These are phyloP conservation scores for Cladosporium cucumerinum DNA, from an alignment of 2,329 filamentous ascomycete genomes.

Conservation along the genomic window DNA sequence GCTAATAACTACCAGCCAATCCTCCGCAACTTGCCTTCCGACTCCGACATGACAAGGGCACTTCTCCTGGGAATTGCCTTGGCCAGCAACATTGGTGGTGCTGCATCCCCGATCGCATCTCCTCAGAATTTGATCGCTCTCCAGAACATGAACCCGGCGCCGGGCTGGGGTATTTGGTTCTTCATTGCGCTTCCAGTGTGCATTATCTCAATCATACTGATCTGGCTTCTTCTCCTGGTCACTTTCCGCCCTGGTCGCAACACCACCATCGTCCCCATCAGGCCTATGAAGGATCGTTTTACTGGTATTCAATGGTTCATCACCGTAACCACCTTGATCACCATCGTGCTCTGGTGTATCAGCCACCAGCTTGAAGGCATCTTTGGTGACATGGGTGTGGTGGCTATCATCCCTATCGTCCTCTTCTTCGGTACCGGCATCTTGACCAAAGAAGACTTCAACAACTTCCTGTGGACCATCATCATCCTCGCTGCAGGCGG, in stretches of 20 bases:
- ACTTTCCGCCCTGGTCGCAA: conserved; percentile 82
- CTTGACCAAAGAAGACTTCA: conserved; percentile 97
- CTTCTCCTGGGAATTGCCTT: conserved; percentile 93
- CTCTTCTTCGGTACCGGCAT: conserved; percentile 96
- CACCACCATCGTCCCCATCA: conserved; percentile 86
- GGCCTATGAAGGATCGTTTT: conserved; percentile 83
- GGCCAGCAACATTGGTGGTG: conserved; percentile 91
- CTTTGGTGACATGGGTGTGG: conserved; percentile 97
- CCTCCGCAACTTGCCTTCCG: conserved; percentile 83
- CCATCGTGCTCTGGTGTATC: conserved; percentile 88
- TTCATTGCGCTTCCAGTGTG: conserved; percentile 93
- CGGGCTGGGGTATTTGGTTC: conserved; percentile 96
- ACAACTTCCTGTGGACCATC: conserved; percentile 99
- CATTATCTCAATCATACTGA: conserved; percentile 78
- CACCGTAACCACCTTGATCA: conserved; percentile 72
- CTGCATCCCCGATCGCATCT: conserved; percentile 93
- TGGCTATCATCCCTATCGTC: conserved; percentile 92
- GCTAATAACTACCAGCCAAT: conserved; percentile 61
- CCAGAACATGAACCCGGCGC: conserved; percentile 88
- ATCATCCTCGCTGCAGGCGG: conserved; percentile 96
- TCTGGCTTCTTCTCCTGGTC: conserved; percentile 81
- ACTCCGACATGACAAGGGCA: conserved; percentile 91
- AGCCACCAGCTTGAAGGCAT: conserved; percentile 81
- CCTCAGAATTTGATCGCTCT: conserved; percentile 97
- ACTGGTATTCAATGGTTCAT: conserved; percentile 92